Conservation (phyloP, 495 filamentous ascomycete species). For the Rhypophila decipiens region DNA sequence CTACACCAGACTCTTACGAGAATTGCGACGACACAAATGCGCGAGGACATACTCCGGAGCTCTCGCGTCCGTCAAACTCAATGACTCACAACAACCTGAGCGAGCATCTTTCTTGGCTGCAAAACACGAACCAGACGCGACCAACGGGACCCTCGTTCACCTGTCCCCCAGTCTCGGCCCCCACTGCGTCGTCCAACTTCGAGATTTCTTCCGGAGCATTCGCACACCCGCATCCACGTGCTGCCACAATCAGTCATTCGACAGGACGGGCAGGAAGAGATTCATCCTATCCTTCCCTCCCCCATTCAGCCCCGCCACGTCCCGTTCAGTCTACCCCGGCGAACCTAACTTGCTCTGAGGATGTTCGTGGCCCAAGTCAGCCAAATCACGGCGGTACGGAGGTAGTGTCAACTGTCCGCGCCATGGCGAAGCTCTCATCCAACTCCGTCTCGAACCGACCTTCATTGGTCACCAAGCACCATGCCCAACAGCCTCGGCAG, state of each 20-base stretch:
- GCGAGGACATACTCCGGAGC: slow-evolving; percentile 25
- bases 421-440: slow-evolving; percentile 12
- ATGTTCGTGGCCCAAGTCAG: neutral
- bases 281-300: no score
- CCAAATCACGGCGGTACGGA: neutral
- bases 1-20: no score
- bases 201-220: neutral
- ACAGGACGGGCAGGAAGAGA: no score
- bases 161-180: neutral
- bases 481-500: neutral
- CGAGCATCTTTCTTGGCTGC: slow-evolving; percentile 16
- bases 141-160: neutral
- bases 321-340: neutral
- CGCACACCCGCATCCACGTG: no score
- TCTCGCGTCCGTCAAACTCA: slow-evolving; percentile 29
- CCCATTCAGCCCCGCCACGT: no score
- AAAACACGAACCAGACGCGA: neutral
- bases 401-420: slow-evolving; percentile 3
- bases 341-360: no score
- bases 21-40: slow-evolving; percentile 16
- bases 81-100: slow-evolving; percentile 54
- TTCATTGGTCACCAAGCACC: slow-evolving; percentile 2
- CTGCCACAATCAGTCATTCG: no score
- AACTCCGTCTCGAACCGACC: slow-evolving; percentile 9
- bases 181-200: neutral